These are phyloP conservation scores for Psidium friedrichsthalianum DNA, from an alignment of 345 rosid genomes.

Conservation along the genomic window DNA sequence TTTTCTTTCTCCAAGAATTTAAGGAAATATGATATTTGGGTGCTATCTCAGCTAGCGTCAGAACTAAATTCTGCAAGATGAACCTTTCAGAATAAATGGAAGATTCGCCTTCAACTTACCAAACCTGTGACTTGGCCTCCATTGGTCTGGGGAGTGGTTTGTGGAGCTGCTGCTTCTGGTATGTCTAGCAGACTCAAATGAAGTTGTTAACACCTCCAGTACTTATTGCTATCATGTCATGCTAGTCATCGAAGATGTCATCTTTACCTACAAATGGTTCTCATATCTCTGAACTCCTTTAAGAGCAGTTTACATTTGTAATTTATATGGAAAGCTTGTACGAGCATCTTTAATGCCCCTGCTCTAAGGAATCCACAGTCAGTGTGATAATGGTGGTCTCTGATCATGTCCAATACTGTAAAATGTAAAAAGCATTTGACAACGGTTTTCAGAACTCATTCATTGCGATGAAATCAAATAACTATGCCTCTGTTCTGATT, in stretches of 20 bases:
- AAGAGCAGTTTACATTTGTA: neutral
- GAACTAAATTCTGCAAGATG: neutral
- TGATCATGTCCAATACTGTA: neutral
- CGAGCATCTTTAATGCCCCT: neutral
- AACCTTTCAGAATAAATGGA: slow-evolving; percentile 75
- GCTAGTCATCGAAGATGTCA: neutral
- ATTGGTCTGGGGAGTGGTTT: slow-evolving; percentile 85
- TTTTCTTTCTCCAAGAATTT: neutral
- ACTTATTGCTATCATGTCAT: neutral
- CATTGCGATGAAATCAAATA: neutral
- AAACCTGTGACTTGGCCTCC: slow-evolving; percentile 99
- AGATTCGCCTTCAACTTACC: slow-evolving; percentile 93
- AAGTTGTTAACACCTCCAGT: neutral
- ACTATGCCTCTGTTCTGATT: neutral
- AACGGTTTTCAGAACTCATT: neutral
- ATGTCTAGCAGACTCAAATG: neutral
- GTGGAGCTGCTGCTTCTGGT: slow-evolving; percentile 99
- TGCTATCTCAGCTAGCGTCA: neutral
- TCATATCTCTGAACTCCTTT: neutral
- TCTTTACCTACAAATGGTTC: neutral
- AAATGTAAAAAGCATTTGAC: neutral
- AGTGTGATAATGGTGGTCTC: neutral
- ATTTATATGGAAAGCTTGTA: neutral
- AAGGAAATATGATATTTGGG: neutral
- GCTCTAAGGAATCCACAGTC: neutral